These are phyloP conservation scores for Remersonia thermophila DNA, from an alignment of 2,329 filamentous ascomycete genomes.

Conservation along the genomic window DNA sequence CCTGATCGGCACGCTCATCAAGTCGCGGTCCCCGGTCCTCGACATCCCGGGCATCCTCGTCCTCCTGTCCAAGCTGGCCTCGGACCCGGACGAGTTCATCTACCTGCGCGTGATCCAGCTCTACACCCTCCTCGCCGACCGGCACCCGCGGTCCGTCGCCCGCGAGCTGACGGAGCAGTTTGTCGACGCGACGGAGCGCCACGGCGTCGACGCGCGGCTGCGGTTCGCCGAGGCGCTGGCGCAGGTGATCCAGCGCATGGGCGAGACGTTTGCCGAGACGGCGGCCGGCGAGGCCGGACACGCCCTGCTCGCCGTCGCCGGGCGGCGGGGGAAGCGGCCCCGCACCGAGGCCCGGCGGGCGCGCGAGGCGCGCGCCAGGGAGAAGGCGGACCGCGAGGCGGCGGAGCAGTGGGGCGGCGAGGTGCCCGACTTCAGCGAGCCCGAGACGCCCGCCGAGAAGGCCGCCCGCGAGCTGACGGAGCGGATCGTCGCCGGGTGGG, in stretches of 20 bases:
- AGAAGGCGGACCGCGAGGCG: slow-evolving; percentile 37
- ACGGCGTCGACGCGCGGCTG: slow-evolving; percentile 48
- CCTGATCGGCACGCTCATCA: slow-evolving; percentile 45
- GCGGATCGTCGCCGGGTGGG: slow-evolving; percentile 55
- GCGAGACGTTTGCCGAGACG: slow-evolving; percentile 42
- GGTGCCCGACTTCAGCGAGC: slow-evolving; percentile 36
- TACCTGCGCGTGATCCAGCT: slow-evolving; percentile 56
- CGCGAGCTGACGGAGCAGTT: slow-evolving; percentile 56
- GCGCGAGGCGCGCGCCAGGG: slow-evolving; percentile 35
- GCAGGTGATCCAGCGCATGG: slow-evolving; percentile 50
- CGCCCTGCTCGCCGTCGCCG: slow-evolving; percentile 50
- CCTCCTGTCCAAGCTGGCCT: slow-evolving; percentile 50
- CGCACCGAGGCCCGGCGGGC: slow-evolving; percentile 46
- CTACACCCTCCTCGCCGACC: slow-evolving; percentile 47
- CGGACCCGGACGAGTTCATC: slow-evolving; percentile 59
- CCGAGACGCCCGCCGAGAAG: slow-evolving; percentile 30
- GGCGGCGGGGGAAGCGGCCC: slow-evolving; percentile 47
- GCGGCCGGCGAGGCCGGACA: slow-evolving; percentile 40
- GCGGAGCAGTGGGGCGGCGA: slow-evolving; percentile 44
- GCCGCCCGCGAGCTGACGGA: slow-evolving; percentile 38
- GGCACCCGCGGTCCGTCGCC: slow-evolving; percentile 49
- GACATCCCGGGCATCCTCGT: slow-evolving; percentile 55
- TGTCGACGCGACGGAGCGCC: slow-evolving; percentile 48
- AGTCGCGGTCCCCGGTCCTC: slow-evolving; percentile 41
- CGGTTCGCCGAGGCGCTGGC: slow-evolving; percentile 56